Conservation (phyloP, 306 rosid genomes). For the Fragaria nilgerrensis region DNA sequence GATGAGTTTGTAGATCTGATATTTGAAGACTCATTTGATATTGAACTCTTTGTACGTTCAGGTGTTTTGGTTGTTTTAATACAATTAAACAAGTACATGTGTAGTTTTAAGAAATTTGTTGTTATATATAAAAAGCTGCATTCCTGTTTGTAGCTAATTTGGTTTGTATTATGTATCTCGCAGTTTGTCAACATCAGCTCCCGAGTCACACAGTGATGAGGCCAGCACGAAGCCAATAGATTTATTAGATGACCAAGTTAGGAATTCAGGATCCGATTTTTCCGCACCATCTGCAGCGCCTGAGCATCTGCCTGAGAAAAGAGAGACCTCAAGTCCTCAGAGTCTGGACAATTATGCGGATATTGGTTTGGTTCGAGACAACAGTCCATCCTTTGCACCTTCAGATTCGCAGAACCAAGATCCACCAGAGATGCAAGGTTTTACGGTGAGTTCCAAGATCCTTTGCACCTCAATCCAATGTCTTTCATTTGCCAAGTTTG, state of each 20-base stretch:
- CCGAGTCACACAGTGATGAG: slow-evolving; percentile 58
- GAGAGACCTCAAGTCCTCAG: slow-evolving; percentile 61
- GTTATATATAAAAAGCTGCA: neutral
- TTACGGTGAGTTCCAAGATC: slow-evolving; percentile 58
- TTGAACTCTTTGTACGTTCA: neutral
- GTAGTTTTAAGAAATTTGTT: neutral
- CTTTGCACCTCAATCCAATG: neutral
- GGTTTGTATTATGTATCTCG: neutral
- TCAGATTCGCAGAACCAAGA: slow-evolving; percentile 66
- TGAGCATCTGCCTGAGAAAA: slow-evolving; percentile 64
- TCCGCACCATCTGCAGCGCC: slow-evolving; percentile 53
- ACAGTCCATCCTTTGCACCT: slow-evolving; percentile 60
- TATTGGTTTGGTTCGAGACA: slow-evolving; percentile 67
- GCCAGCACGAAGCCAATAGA: slow-evolving; percentile 55
- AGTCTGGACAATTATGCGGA: slow-evolving; percentile 62
- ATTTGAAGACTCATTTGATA: neutral
- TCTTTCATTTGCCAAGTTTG: neutral
- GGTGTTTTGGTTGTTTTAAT: neutral
- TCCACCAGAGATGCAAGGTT: slow-evolving; percentile 76
- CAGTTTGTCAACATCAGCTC: slow-evolving; percentile 61
- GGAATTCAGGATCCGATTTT: slow-evolving; percentile 57
- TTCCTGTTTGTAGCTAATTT: neutral
- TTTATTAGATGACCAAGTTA: slow-evolving; percentile 49
- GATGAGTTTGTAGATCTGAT: neutral
- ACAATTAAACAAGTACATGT: neutral